Base-by-base conservation (phyloP, 129 eudicot genomes). In the Glebionis coronaria region DNA sequence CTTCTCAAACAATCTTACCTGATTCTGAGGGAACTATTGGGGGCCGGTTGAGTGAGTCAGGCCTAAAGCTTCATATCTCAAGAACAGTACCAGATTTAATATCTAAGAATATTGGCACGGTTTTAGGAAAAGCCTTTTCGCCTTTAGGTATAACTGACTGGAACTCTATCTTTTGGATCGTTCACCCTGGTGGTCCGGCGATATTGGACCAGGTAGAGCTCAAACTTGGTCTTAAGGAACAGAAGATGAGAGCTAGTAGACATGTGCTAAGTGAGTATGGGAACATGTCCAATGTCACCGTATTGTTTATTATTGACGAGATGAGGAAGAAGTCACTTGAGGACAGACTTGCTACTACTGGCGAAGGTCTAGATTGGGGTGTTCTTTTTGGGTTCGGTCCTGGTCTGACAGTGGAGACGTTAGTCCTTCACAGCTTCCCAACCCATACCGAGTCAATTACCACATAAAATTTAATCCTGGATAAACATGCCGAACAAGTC, bases 301-400 rank as follows among this genome's bases (percentile, higher is more conserved):
- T 49, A 8, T 49, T 49, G 54, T 49, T 49, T 49, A 15, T 49
- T 15, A 11, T 49, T 49, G 54, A 49, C 54, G 19, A 49, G 54
- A 49, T 49, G 54, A 49, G 54, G 54, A 49, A 12, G 54, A 49
- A 15, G 54, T 49, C 54, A 3, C 5, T 12, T 18, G 54, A 49
- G 18, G 19, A 49, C n/a, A 15, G 54, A 13, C 16, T 15, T 49
- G 54, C 54, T 19, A 49, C 54, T 6, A 49, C 54, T 9, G 54
- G 54, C 8, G 54, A 49, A 49, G 54, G 54, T 49, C 14, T 49
- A 49, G 54, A 49, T 49, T 49, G 54, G 54, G 54, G 54, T 49
- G 19, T 49, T 49, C 16, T 49, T 14, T 14, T 49, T 49, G 54
- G 54, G 54, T 49, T 49, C 7, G 54, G 54, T 49, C 54, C 54